Evolutionary conservation across 305 asterid species (phyloP).

Genomic region (Ruellia speciosa): DNA sequence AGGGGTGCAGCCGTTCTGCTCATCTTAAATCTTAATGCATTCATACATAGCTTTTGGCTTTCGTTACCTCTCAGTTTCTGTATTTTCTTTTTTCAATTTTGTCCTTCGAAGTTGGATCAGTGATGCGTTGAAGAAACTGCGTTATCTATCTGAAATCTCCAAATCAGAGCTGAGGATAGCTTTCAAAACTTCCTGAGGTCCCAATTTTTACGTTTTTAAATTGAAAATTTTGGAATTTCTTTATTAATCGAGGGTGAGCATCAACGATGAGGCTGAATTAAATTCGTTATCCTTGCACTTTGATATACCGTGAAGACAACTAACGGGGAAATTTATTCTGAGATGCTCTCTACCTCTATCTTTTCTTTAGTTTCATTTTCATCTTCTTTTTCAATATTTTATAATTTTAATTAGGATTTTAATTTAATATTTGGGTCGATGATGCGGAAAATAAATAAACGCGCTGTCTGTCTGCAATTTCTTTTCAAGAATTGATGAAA

Average conservation of each 20-base stretch:
- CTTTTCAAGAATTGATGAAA: too few relatives aligned
- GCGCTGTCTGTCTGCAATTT: conserved; percentile 19
- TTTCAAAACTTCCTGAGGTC: neutral
- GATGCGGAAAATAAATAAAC: conserved; percentile 5
- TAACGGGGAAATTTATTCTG: neutral
- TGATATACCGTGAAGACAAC: conserved; percentile 42
- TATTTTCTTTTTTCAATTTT: neutral
- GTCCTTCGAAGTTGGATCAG: neutral
- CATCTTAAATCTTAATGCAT: neutral
- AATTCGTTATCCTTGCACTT: conserved; percentile 49
- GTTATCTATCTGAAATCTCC: conserved; percentile 8
- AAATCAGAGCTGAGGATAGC: neutral
- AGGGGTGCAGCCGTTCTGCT: neutral
- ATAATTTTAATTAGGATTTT: too few relatives aligned
- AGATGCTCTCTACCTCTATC: conserved; percentile 6
- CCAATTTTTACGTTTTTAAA: neutral
- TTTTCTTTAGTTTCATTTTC: neutral
- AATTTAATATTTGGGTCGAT: conserved; percentile 5
- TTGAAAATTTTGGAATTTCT: neutral
- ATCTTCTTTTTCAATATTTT: neutral
- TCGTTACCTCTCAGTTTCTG: neutral
- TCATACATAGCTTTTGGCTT: neutral
- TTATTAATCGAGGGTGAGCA: conserved; percentile 14
- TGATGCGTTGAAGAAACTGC: conserved; percentile 5
- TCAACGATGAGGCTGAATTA: conserved; percentile 27